Evolutionary conservation across 352 stramenopile genomes (phyloP).

Genomic region (Phytophthora fragariaefolia): DNA sequence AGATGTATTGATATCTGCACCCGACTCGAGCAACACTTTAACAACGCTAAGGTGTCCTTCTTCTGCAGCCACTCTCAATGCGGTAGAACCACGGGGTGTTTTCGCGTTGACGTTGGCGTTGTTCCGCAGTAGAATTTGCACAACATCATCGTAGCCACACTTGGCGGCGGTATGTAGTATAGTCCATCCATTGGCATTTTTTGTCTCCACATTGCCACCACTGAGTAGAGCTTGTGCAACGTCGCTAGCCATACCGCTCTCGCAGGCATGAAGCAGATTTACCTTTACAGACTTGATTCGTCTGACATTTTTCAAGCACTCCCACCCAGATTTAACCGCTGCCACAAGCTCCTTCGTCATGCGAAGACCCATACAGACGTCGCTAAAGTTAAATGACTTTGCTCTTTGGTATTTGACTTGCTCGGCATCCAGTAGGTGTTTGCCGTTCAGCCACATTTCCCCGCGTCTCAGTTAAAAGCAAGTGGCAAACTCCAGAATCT

Average conservation of each 20-base stretch:
- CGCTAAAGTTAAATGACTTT: no score
- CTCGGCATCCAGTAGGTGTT: no score
- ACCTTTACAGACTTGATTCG: neutral
- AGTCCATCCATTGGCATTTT: slow-evolving; percentile 9
- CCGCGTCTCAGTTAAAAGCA: no score
- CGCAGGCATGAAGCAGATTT: slow-evolving; percentile 8
- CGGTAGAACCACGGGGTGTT: slow-evolving; percentile 13
- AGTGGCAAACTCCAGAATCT: no score
- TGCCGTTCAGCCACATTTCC: no score
- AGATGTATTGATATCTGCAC: slow-evolving; percentile 2
- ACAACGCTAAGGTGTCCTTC: slow-evolving; percentile 2
- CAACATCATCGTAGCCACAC: slow-evolving; percentile 5
- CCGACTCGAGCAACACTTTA: slow-evolving; percentile 3
- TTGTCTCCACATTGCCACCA: neutral
- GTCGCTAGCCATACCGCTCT: neutral
- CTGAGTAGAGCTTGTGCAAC: slow-evolving; percentile 14
- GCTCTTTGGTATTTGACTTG: no score
- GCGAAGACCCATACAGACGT: no score
- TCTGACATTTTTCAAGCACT: no score
- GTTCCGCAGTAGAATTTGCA: neutral
- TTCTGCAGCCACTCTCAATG: slow-evolving; percentile 13
- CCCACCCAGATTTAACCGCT: no score
- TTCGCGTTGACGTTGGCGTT: slow-evolving; percentile 12
- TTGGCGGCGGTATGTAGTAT: slow-evolving; percentile 1
- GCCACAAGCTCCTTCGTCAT: no score